These are phyloP conservation scores for Musa beccarii DNA, from an alignment of 176 grass and related monocot genomes.

Conservation along the genomic window DNA sequence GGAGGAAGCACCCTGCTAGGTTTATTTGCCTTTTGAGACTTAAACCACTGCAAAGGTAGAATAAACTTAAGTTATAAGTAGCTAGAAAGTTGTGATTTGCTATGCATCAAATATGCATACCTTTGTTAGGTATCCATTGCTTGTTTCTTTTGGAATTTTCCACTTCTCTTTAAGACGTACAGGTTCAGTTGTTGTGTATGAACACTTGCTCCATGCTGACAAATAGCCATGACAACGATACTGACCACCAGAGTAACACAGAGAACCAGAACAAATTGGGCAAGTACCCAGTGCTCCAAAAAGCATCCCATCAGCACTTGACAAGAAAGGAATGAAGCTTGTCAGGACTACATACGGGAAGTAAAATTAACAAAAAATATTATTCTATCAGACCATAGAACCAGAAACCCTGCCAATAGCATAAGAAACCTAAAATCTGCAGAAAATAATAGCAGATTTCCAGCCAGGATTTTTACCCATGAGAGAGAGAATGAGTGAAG, in stretches of 20 bases:
- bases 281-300: conserved; percentile 83
- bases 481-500: too few relatives aligned
- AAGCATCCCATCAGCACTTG: conserved; percentile 90
- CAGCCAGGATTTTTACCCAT: too few relatives aligned
- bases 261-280: conserved; percentile 58
- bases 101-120: conserved; percentile 21
- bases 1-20: conserved; percentile 70
- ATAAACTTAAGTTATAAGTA: conserved; percentile 11
- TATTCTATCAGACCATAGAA: neutral
- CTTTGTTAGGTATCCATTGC: conserved; percentile 68
- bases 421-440: neutral
- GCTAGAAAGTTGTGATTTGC: conserved; percentile 1
- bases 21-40: conserved; percentile 84
- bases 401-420: neutral
- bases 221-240: conserved; percentile 74
- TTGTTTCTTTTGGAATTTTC: conserved; percentile 56
- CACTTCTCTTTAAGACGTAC: conserved; percentile 70
- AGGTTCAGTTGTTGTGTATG: conserved; percentile 64
- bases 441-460: neutral
- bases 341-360: neutral
- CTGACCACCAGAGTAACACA: conserved; percentile 57
- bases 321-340: neutral
- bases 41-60: conserved; percentile 67
- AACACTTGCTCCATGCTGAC: conserved; percentile 89
- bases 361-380: neutral